These are phyloP conservation scores for Colletotrichum cuscutae DNA, from an alignment of 2,329 filamentous ascomycete genomes.

Conservation along the genomic window DNA sequence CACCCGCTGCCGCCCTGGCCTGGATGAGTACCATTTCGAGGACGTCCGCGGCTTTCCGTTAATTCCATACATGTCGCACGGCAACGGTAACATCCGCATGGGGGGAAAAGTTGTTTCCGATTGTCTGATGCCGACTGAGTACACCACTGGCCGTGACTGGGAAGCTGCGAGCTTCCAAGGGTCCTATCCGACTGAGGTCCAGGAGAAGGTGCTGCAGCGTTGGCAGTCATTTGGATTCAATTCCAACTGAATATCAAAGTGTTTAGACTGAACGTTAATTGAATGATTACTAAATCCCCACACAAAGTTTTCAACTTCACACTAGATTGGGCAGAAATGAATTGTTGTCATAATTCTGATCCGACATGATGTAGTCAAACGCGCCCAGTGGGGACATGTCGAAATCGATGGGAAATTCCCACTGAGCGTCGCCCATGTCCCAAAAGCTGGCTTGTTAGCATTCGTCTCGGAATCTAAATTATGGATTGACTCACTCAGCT, in stretches of 20 bases:
- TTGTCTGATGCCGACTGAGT: slow-evolving; percentile 54
- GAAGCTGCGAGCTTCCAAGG: slow-evolving; percentile 44
- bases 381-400: not conserved
- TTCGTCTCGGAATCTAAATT: not conserved
- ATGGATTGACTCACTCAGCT: not conserved
- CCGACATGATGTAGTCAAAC: not conserved
- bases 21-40: slow-evolving; percentile 57
- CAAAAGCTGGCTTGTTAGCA: not conserved
- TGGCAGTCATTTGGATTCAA: not conserved
- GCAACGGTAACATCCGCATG: slow-evolving; percentile 34
- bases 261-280: not conserved
- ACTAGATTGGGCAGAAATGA: not conserved
- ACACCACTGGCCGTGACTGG: slow-evolving; percentile 48
- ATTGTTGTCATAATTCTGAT: not conserved
- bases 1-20: slow-evolving; percentile 56
- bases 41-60: slow-evolving; percentile 55
- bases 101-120: slow-evolving; percentile 60
- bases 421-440: not conserved
- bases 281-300: too few species aligned
- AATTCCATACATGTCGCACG: slow-evolving; percentile 58
- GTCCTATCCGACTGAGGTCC: slow-evolving; percentile 50
- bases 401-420: not conserved
- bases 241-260: not conserved
- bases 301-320: not conserved
- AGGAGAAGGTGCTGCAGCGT: not conserved